A percentile compares a stretch with the other conserved stretches of the same genome.
phyloP scores from a whole-genome alignment of 1,139 yeast genomes.

The Sugiyamaella sp. region DNA sequence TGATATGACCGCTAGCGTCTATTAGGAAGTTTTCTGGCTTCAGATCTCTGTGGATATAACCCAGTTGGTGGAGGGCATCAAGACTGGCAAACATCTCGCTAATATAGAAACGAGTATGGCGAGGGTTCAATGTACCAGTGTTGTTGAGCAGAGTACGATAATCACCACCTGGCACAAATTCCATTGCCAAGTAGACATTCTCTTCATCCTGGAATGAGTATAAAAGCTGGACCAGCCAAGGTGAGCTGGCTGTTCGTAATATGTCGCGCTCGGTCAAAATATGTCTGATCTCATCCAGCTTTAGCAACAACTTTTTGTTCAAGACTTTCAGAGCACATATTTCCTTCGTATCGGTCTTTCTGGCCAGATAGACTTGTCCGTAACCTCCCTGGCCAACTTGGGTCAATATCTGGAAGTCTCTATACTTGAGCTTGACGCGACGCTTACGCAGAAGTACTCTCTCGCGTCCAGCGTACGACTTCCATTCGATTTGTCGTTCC shows the following conservation, averaged over 20 bases:
- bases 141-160: conserved; percentile 92
- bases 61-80: conserved; percentile 89
- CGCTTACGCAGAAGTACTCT: conserved; percentile 83
- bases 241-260: conserved; percentile 89
- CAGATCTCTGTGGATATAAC: conserved; percentile 95
- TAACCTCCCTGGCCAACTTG: conserved; percentile 99
- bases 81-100: conserved; percentile 97
- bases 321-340: conserved; percentile 93
- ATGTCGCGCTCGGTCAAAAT: conserved; percentile 96
- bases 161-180: conserved; percentile 99
- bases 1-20: conserved; percentile 93
- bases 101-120: conserved; percentile 93
- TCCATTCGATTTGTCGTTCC: conserved; percentile 73
- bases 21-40: conserved; percentile 97
- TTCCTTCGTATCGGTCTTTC: conserved; percentile 92
- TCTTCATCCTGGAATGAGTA: conserved; percentile 95
- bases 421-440: conserved; percentile 88
- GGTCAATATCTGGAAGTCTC: conserved; percentile 93
- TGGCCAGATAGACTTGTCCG: conserved; percentile 91
- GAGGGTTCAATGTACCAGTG: conserved; percentile 80
- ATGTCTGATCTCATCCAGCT: conserved; percentile 93
- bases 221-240: conserved; percentile 91
- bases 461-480: conserved; percentile 80
- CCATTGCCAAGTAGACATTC: conserved; percentile 95
- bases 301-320: conserved; percentile 82